Percentiles rank a stretch among this genome's conserved stretches.
Evolutionary conservation across 257 asterid genomes (phyloP).

Genomic region (Nicotiana knightiana): DNA sequence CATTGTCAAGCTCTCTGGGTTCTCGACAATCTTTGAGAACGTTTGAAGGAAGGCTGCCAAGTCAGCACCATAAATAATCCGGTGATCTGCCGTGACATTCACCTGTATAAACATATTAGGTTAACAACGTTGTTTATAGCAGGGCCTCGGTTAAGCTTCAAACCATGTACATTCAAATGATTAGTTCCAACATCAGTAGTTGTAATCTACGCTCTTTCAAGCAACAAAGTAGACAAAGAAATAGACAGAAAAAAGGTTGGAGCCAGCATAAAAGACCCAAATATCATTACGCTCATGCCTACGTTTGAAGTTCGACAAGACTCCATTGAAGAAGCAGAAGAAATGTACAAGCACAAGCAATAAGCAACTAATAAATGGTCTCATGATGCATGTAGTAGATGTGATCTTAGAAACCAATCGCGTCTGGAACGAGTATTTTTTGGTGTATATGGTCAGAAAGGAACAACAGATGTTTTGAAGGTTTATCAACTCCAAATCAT

Average conservation of each 20-base stretch:
- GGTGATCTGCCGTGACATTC: constrained; percentile 79
- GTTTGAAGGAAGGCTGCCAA: constrained; percentile 80
- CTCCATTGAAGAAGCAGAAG: neutral
- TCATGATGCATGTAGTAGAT: neutral
- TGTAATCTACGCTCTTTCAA: neutral
- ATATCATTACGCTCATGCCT: neutral
- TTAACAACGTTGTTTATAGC: no score
- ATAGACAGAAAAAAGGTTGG: neutral
- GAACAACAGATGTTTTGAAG: no score
- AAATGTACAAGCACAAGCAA: neutral
- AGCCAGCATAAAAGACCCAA: neutral
- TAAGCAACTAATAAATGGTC: neutral
- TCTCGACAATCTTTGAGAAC: constrained; percentile 59
- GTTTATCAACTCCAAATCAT: no score
- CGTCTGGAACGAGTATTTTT: no score
- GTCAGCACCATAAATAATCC: constrained; percentile 79
- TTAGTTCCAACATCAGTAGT: neutral
- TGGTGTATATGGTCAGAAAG: no score
- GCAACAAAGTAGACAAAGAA: neutral
- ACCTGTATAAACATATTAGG: constrained; percentile 36
- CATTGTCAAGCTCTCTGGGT: constrained; percentile 74
- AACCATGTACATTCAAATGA: neutral
- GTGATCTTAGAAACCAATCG: no score
- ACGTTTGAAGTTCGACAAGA: neutral
- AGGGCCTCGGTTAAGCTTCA: neutral